These are phyloP conservation scores for Fusarium buxicola DNA, from an alignment of 2,329 filamentous ascomycete species.

Conservation along the genomic window DNA sequence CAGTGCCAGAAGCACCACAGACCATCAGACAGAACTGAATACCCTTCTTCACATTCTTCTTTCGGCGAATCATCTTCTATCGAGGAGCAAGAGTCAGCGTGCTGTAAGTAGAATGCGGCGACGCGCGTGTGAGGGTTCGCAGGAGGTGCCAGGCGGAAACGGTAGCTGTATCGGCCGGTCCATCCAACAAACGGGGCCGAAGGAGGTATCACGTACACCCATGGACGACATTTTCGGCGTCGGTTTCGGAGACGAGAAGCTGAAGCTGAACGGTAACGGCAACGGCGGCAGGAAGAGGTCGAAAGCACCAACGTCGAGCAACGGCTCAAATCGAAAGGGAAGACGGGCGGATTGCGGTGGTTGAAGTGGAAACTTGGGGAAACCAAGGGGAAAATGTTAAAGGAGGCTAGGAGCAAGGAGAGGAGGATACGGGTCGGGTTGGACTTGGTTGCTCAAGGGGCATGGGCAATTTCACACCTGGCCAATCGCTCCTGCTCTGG, in stretches of 20 bases:
- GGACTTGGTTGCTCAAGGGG: constrained; percentile 43
- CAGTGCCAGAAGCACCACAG: constrained; percentile 97
- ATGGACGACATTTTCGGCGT: constrained; percentile 49
- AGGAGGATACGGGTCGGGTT: constrained; percentile 45
- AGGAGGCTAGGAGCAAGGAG: constrained; percentile 46
- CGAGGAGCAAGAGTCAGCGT: constrained; percentile 45
- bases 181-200: constrained; percentile 30
- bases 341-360: constrained; percentile 42
- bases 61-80: constrained; percentile 96
- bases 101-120: constrained; percentile 21
- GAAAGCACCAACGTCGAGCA: constrained; percentile 38
- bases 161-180: constrained; percentile 41
- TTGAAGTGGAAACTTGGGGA: constrained; percentile 46
- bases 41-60: constrained; percentile 99
- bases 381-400: constrained; percentile 50
- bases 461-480: constrained; percentile 49
- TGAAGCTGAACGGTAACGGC: constrained; percentile 33
- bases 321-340: constrained; percentile 40
- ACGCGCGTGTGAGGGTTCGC: constrained; percentile 32
- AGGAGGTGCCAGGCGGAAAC: constrained; percentile 28
- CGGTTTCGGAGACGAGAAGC: constrained; percentile 30
- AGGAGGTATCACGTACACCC: constrained; percentile 47
- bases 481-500: constrained; percentile 48
- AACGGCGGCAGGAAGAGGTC: constrained; percentile 37
- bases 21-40: constrained; percentile 99